Conservation (phyloP, 208 protist species). For the Leishmania lainsoni region DNA sequence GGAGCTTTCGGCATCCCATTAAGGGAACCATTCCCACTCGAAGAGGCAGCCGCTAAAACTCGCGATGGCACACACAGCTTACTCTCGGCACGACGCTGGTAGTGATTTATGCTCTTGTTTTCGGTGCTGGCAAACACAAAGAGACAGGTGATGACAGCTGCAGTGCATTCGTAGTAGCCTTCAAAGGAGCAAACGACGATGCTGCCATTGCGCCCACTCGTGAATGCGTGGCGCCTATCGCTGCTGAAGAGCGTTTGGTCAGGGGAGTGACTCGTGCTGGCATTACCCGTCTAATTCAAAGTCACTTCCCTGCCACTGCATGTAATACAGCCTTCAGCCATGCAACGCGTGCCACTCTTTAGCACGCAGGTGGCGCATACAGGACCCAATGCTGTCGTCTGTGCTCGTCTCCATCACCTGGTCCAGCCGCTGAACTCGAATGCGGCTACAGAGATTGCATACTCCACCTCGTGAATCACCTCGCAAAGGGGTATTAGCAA, state of each 20-base stretch:
- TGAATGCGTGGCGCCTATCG: conserved; percentile 28
- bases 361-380: not conserved
- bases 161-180: not conserved
- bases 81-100: conserved; percentile 22
- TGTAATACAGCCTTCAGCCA: not conserved
- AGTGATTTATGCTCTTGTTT: not conserved
- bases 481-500: conserved; percentile 53
- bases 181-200: conserved; percentile 38
- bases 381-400: not conserved
- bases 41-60: not conserved
- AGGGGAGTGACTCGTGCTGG: not conserved
- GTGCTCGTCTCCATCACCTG: not conserved
- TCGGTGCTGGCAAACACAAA: not conserved
- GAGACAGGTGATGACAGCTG: not conserved
- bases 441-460: conserved; percentile 28
- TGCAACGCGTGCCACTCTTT: not conserved
- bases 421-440: not conserved
- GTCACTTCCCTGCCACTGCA: not conserved
- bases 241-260: not conserved
- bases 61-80: conserved; percentile 8
- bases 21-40: not conserved
- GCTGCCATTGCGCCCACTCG: conserved; percentile 47
- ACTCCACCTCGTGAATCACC: conserved; percentile 55
- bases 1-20: not conserved
- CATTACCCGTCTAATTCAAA: not conserved